Evolutionary conservation across 176 grass and related monocot species (phyloP), one percentile per base, ranked within the genome.

Genomic region (Pharus latifolius): DNA sequence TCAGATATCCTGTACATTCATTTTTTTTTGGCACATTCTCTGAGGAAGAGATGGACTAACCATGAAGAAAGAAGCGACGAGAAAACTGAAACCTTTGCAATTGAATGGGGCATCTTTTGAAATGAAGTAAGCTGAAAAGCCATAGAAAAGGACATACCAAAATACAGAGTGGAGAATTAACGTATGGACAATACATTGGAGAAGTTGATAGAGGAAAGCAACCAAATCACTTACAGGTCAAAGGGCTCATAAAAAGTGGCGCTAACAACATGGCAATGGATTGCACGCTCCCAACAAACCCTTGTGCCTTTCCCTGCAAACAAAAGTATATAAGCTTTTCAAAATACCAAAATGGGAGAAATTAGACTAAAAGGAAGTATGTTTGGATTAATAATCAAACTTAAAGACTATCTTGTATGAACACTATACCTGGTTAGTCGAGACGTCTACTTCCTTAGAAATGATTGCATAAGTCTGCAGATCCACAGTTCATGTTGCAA

Each of bases 71-170:
- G 88, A 77, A 0, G 85, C 83, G 17, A 96, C 60, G 2, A 96
- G 45, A 63, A 96, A 92, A 69, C 88, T 89, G 83, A 92, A 85
- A 31, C 88, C 86, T 89, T 80, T 92, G 60, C 79, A 89, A 26
- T 87, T 63, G 51, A 89, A 92, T 22, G 80, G 50, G 14, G 92
- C 77, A 64, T 89, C 34, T 75, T 65, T 57, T 66, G 92, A 96
- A 74, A 89, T 92, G 64, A 96, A 96, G n/a, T n/a, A n/a, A n/a
- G 86, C 92, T 96, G 82, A 32, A 84, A 72, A 56, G 15, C 52
- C 14, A 54, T 10, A 25, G 15, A 40, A 47, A n/a, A 58, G 42
- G 55, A 5, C 5, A 58, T 32, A n/a, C n/a, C n/a, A n/a, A n/a
- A n/a, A n/a, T n/a, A n/a, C n/a, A n/a, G n/a, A 12, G 35, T 53